Conservation (phyloP, 441 rosid genomes). For the Metrosideros polymorpha region DNA sequence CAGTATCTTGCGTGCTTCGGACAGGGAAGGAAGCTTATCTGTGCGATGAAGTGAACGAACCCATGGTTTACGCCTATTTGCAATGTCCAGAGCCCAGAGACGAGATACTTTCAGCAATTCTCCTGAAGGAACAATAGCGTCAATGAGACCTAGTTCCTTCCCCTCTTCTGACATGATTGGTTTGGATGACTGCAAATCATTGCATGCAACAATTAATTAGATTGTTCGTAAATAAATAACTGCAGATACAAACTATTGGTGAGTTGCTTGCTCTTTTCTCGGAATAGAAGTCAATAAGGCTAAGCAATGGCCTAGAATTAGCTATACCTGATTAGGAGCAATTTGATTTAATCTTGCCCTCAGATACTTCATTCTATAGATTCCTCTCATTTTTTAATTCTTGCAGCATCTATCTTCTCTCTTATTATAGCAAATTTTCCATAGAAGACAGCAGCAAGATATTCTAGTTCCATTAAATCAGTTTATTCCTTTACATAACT, state of each 20-base stretch:
- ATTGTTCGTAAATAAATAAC: not conserved
- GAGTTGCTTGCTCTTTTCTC: not conserved
- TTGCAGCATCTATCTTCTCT: not conserved
- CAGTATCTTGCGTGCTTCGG: conserved; percentile 68
- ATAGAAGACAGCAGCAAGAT: not conserved
- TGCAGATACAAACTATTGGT: not conserved
- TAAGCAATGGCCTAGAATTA: not conserved
- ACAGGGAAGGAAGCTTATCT: conserved; percentile 76
- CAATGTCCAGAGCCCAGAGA: conserved; percentile 82
- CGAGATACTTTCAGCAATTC: conserved; percentile 74
- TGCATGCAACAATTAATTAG: not conserved
- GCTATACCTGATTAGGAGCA: not conserved
- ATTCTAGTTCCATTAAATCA: not conserved
- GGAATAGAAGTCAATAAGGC: not conserved
- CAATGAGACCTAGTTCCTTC: conserved; percentile 72
- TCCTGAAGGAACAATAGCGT: conserved; percentile 62
- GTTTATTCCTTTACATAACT: not conserved
- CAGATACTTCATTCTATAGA: not conserved
- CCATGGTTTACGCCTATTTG: conserved; percentile 71
- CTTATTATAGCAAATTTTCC: not conserved
- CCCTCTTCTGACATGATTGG: conserved; percentile 88
- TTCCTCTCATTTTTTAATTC: not conserved
- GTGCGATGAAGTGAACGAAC: conserved; percentile 73
- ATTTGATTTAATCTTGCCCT: not conserved
- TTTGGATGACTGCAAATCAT: conserved; percentile 59